Evolutionary conservation across 148 eudicot genomes (phyloP).

Genomic region (Dysphania ambrosioides): DNA sequence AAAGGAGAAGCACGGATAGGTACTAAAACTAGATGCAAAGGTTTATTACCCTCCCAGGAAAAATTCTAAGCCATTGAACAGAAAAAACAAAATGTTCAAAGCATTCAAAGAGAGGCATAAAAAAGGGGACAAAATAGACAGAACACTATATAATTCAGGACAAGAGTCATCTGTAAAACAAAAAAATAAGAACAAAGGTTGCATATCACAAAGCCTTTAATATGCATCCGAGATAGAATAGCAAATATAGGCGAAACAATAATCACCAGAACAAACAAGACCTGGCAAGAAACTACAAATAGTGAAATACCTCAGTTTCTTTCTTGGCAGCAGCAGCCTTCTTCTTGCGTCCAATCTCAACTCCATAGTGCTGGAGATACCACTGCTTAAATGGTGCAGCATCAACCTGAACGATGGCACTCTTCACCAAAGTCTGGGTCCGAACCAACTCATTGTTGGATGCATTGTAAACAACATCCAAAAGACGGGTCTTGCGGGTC

Average conservation of each 20-base stretch:
- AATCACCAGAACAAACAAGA: neutral
- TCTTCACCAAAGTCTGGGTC: constrained; percentile 80
- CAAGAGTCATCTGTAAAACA: too few relatives aligned
- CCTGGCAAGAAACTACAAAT: neutral
- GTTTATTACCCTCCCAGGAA: too few relatives aligned
- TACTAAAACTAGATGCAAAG: too few relatives aligned
- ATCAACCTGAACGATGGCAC: constrained; percentile 86
- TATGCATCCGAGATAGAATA: neutral
- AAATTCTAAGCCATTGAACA: too few relatives aligned
- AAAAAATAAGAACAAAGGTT: neutral
- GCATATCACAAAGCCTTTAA: neutral
- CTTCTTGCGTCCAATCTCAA: constrained; percentile 80
- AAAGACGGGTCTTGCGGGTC: constrained; percentile 65
- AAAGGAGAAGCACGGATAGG: too few relatives aligned
- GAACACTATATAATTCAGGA: too few relatives aligned
- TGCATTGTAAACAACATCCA: constrained; percentile 85
- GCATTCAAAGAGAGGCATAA: too few relatives aligned
- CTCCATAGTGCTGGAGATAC: constrained; percentile 81
- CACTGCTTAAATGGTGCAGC: constrained; percentile 87
- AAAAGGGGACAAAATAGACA: too few relatives aligned
- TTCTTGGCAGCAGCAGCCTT: constrained; percentile 58
- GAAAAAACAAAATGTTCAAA: too few relatives aligned
- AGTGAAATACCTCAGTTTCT: constrained; percentile 59
- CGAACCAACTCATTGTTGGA: constrained; percentile 90
- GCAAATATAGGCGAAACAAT: neutral